Percentiles rank a stretch among this genome's conserved stretches.
These are phyloP conservation scores for Conoideocrella luteorostrata DNA, from an alignment of 2,329 filamentous ascomycete species.

Conservation along the genomic window DNA sequence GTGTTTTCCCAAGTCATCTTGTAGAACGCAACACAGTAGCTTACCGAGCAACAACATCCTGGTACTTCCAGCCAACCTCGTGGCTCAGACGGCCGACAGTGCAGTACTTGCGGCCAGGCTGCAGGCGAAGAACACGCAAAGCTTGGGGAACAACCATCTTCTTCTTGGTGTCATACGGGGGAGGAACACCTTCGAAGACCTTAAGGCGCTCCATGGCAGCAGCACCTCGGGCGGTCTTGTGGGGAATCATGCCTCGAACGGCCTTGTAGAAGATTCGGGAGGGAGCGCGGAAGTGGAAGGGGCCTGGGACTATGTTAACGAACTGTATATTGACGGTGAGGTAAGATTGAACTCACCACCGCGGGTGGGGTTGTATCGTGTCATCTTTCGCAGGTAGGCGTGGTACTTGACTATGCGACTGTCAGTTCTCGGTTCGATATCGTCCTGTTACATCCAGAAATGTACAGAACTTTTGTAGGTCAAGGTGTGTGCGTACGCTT, in stretches of 20 bases:
- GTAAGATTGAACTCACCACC: constrained; percentile 62
- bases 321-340: constrained; percentile 15
- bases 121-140: constrained; percentile 89
- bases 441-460: no score
- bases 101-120: constrained; percentile 99
- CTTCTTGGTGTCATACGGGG: constrained; percentile 99
- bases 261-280: constrained; percentile 99
- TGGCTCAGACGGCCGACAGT: constrained; percentile 95
- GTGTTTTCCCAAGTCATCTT: background rate
- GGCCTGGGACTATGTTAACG: constrained; percentile 52
- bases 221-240: constrained; percentile 98
- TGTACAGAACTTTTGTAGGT: constrained; percentile 3
- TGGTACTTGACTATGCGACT: constrained; percentile 90
- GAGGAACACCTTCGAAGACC: constrained; percentile 98
- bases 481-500: constrained; percentile 77
- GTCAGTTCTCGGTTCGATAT: constrained; percentile 37
- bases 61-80: constrained; percentile 99
- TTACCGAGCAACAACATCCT: constrained; percentile 96
- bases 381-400: constrained; percentile 99
- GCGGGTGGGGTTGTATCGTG: constrained; percentile 98
- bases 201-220: constrained; percentile 97
- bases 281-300: constrained; percentile 99
- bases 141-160: constrained; percentile 98
- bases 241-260: constrained; percentile 99
- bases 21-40: constrained; percentile 24